Conservation (phyloP, 2,329 filamentous ascomycete species). For the Colletotrichum sp. region DNA sequence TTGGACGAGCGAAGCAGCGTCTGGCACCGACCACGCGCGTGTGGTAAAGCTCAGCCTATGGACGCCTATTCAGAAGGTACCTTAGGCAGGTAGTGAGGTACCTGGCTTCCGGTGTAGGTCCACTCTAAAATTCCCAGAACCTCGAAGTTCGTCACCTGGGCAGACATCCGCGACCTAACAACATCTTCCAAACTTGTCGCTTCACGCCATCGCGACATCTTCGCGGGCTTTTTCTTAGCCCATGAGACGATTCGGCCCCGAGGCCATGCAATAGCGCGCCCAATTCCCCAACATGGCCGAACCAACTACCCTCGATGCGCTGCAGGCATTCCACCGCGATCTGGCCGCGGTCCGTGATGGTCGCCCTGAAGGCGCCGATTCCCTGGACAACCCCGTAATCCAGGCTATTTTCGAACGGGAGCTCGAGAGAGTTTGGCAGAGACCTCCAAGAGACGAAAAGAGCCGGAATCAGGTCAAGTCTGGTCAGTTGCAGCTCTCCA, state of each 20-base stretch:
- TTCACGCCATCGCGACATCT: slow-evolving; percentile 11
- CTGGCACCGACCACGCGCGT: not conserved
- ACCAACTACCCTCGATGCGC: slow-evolving; percentile 73
- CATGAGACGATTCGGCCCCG: slow-evolving; percentile 10
- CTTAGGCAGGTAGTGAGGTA: not conserved
- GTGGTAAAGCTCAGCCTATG: not conserved
- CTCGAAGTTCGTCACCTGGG: slow-evolving; percentile 11
- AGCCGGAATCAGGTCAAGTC: slow-evolving; percentile 75
- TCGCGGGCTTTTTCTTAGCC: slow-evolving; percentile 10
- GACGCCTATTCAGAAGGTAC: not conserved
- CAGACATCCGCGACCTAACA: slow-evolving; percentile 1
- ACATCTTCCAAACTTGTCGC: not conserved
- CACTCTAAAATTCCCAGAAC: slow-evolving; percentile 23
- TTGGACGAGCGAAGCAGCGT: slow-evolving; percentile 1
- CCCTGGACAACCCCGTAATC: slow-evolving; percentile 74
- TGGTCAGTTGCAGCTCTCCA: slow-evolving; percentile 50
- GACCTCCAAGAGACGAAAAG: slow-evolving; percentile 73
- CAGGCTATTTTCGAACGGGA: slow-evolving; percentile 74
- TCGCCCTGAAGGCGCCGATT: slow-evolving; percentile 63
- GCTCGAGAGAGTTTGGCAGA: slow-evolving; percentile 77
- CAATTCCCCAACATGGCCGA: slow-evolving; percentile 68
- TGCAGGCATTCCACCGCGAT: slow-evolving; percentile 87
- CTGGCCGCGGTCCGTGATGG: slow-evolving; percentile 78
- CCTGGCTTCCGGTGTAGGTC: not conserved
- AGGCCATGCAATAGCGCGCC: slow-evolving; percentile 51